A percentile compares a stretch with the other conserved stretches of the same genome.
These are phyloP conservation scores for Zelonia costaricensis DNA, from an alignment of 208 protist species.

Conservation along the genomic window DNA sequence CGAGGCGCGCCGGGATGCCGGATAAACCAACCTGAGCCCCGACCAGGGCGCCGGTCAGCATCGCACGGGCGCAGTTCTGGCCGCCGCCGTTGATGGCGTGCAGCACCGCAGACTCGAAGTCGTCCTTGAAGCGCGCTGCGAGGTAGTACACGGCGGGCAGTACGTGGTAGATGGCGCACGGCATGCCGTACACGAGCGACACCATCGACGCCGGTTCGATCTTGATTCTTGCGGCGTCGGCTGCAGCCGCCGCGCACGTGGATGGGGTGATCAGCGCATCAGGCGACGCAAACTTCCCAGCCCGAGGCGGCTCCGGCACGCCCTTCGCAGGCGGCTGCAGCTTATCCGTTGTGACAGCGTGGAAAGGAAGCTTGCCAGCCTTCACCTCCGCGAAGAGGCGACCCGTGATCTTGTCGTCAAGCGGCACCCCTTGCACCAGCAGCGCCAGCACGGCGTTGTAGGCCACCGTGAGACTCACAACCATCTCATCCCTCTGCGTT, in stretches of 20 bases:
- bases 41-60: slow-evolving; percentile 35
- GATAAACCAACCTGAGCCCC: slow-evolving; percentile 41
- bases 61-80: slow-evolving; percentile 38
- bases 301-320: slow-evolving; percentile 23
- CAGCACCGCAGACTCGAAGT: slow-evolving; percentile 39
- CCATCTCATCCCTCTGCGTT: slow-evolving; percentile 36
- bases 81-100: slow-evolving; percentile 38
- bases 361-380: slow-evolving; percentile 29
- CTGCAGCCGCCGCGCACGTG: slow-evolving; percentile 32
- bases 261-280: slow-evolving; percentile 35
- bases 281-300: slow-evolving; percentile 33
- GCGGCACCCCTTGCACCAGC: slow-evolving; percentile 20
- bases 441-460: slow-evolving; percentile 38
- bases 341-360: slow-evolving; percentile 25
- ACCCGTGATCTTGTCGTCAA: slow-evolving; percentile 33
- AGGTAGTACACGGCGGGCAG: slow-evolving; percentile 42
- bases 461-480: slow-evolving; percentile 38
- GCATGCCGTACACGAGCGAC: slow-evolving; percentile 37
- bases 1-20: slow-evolving; percentile 28
- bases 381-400: slow-evolving; percentile 28
- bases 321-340: slow-evolving; percentile 22
- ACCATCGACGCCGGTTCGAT: slow-evolving; percentile 37
- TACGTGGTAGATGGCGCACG: slow-evolving; percentile 38
- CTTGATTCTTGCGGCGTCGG: slow-evolving; percentile 19
- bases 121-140: slow-evolving; percentile 30